Conservation (phyloP, 441 rosid genomes). For the Populus tomentosa region DNA sequence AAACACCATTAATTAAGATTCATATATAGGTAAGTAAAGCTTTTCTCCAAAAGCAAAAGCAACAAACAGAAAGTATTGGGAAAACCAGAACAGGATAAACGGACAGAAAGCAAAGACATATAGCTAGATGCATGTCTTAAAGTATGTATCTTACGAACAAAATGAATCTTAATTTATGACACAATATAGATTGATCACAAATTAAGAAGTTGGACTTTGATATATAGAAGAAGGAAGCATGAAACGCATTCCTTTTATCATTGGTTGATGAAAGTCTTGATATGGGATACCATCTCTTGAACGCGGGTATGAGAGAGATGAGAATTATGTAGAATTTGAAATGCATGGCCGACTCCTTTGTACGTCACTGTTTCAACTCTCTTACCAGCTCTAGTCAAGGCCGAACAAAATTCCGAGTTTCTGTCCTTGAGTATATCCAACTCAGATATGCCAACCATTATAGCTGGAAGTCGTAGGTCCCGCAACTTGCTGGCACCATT, state of each 20-base stretch:
- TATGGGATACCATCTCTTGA: constrained; percentile 58
- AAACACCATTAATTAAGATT: neutral
- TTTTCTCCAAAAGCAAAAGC: neutral
- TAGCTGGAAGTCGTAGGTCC: constrained; percentile 29
- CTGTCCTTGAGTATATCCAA: constrained; percentile 62
- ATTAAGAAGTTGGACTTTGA: neutral
- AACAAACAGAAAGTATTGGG: neutral
- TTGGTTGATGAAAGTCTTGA: constrained; percentile 52
- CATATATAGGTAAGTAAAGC: neutral
- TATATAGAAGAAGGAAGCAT: neutral
- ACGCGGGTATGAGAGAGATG: constrained; percentile 41
- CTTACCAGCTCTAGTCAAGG: constrained; percentile 46
- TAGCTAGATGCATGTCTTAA: no score
- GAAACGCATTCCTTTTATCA: neutral
- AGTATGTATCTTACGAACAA: neutral
- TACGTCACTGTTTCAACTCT: constrained; percentile 47
- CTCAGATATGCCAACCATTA: constrained; percentile 66
- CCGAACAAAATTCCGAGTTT: constrained; percentile 45
- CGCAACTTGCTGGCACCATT: constrained; percentile 22
- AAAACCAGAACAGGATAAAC: neutral
- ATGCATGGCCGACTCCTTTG: constrained; percentile 79
- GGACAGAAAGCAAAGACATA: neutral
- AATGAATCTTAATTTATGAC: neutral
- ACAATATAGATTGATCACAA: neutral
- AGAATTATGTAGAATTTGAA: constrained; percentile 62